phyloP scores from a whole-genome alignment of 345 rosid species.

The Camelina sativa region DNA sequence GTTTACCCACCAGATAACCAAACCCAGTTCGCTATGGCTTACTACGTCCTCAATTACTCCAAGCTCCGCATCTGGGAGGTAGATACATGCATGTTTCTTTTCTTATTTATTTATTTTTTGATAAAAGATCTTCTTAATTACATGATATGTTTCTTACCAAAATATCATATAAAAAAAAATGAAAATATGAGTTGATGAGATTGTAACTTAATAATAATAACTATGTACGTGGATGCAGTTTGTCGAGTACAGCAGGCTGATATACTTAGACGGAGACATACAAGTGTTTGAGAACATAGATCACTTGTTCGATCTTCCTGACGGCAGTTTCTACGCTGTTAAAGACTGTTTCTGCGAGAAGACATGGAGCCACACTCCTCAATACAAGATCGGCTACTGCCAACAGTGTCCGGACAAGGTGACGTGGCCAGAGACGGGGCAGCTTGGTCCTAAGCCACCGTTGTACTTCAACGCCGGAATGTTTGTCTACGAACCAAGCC shows the following conservation, averaged over 20 bases:
- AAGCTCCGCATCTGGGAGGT: constrained; percentile 86
- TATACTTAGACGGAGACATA: constrained; percentile 77
- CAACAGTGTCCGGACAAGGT: constrained; percentile 75
- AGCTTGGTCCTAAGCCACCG: constrained; percentile 62
- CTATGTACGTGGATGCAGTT: constrained; percentile 51
- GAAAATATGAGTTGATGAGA: too few relatives aligned
- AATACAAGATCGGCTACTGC: constrained; percentile 70
- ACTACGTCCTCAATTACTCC: constrained; percentile 80
- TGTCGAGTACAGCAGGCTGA: constrained; percentile 67
- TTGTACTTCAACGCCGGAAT: constrained; percentile 84
- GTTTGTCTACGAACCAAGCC: constrained; percentile 67
- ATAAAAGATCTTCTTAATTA: too few relatives aligned
- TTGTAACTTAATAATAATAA: neutral
- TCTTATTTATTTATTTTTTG: too few relatives aligned
- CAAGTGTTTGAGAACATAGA: constrained; percentile 77
- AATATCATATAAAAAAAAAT: too few relatives aligned
- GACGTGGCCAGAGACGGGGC: constrained; percentile 50
- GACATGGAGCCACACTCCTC: constrained; percentile 69
- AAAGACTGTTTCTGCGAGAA: constrained; percentile 86
- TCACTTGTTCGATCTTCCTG: constrained; percentile 66
- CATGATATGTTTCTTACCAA: too few relatives aligned
- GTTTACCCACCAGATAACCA: constrained; percentile 69
- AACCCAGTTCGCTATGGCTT: constrained; percentile 77
- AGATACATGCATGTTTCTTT: too few relatives aligned
- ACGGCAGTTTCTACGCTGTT: constrained; percentile 66